These are phyloP conservation scores for Lodderomyces elongisporus DNA, from an alignment of 1,139 yeast species.

Conservation along the genomic window DNA sequence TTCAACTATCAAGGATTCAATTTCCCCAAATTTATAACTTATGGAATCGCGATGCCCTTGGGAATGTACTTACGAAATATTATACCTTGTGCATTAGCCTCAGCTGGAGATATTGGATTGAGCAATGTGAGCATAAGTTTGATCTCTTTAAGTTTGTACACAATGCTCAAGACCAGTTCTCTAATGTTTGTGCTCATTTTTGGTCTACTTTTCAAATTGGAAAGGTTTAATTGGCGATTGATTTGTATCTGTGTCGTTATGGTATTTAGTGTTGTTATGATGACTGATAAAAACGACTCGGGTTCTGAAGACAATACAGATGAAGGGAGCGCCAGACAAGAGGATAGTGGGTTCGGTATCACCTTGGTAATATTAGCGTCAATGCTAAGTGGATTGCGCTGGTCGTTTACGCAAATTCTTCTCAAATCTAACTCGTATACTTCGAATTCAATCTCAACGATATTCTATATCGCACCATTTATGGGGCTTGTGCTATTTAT, in stretches of 20 bases:
- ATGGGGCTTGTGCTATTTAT: slow-evolving; percentile 63
- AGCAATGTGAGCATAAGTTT: slow-evolving; percentile 79
- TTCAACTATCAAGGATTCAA: slow-evolving; percentile 4
- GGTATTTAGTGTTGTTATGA: slow-evolving; percentile 79
- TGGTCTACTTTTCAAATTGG: slow-evolving; percentile 76
- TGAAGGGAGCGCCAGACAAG: slow-evolving; percentile 17
- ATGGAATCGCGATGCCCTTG: slow-evolving; percentile 13
- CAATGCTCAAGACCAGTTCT: slow-evolving; percentile 88
- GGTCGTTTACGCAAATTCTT: slow-evolving; percentile 90
- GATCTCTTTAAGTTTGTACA: slow-evolving; percentile 78
- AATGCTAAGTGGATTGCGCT: slow-evolving; percentile 80
- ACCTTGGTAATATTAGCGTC: slow-evolving; percentile 72
- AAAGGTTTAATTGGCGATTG: slow-evolving; percentile 62
- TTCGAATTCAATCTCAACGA: slow-evolving; percentile 75
- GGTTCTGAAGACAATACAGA: slow-evolving; percentile 8
- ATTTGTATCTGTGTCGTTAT: slow-evolving; percentile 66
- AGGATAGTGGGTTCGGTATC: slow-evolving; percentile 46
- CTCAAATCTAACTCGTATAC: slow-evolving; percentile 54
- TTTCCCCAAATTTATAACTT: slow-evolving; percentile 12
- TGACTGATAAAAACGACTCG: slow-evolving; percentile 53
- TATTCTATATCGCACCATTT: slow-evolving; percentile 76
- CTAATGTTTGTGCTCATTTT: slow-evolving; percentile 83
- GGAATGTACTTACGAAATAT: slow-evolving; percentile 47
- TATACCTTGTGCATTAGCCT: slow-evolving; percentile 80
- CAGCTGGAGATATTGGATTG: slow-evolving; percentile 91